These are phyloP conservation scores for Penicillium expansum DNA, from an alignment of 2,329 filamentous ascomycete species.

Conservation along the genomic window DNA sequence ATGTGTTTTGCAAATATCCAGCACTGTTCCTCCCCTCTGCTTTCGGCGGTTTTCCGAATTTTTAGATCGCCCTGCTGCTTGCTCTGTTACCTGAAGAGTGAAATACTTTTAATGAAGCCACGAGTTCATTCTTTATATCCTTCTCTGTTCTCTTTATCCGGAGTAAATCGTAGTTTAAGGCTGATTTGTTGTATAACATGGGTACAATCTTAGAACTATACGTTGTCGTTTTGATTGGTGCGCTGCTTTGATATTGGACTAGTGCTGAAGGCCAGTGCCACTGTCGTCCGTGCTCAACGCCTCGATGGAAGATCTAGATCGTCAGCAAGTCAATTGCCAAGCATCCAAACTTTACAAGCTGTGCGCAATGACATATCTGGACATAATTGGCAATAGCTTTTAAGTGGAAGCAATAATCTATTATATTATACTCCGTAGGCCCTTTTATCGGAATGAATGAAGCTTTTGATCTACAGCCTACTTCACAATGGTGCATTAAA, in stretches of 20 bases:
- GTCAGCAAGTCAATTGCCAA: background rate
- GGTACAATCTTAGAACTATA: background rate
- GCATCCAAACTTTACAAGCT: background rate
- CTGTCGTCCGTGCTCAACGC: slow-evolving; percentile 1
- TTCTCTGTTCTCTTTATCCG: background rate
- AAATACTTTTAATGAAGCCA: slow-evolving; percentile 13
- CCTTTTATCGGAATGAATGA: background rate
- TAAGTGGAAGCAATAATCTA: background rate
- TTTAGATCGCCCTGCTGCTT: slow-evolving; percentile 12
- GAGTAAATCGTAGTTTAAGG: background rate
- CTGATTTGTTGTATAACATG: background rate
- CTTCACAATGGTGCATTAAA: background rate
- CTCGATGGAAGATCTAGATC: background rate
- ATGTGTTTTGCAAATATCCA: background rate
- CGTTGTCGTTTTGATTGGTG: slow-evolving; percentile 1
- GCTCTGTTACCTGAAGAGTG: slow-evolving; percentile 1
- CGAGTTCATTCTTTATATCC: slow-evolving; percentile 9
- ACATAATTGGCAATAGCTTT: background rate
- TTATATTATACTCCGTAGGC: background rate
- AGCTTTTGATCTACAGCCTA: background rate
- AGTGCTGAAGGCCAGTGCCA: slow-evolving; percentile 1
- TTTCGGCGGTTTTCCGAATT: slow-evolving; percentile 8
- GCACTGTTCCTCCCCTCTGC: slow-evolving; percentile 1
- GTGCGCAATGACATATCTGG: background rate
- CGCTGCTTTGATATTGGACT: background rate